phyloP scores from a whole-genome alignment of 2,329 filamentous ascomycete species.

The Pseudogymnoascus sp. region DNA sequence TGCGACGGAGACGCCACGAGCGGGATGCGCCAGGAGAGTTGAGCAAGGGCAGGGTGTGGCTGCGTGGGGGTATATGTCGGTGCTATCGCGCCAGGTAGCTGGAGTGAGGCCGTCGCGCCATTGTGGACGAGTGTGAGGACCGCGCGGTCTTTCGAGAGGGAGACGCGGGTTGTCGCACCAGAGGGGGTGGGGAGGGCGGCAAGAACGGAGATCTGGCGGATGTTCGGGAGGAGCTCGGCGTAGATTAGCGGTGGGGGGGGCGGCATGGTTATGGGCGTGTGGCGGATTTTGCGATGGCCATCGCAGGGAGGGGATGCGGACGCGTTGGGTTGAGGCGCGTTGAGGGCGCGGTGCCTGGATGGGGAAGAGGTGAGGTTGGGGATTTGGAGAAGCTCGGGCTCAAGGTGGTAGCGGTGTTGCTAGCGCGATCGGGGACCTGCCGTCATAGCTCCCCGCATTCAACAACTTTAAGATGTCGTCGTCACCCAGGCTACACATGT shows the following conservation, averaged over 20 bases:
- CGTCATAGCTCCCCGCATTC: conserved; percentile 9
- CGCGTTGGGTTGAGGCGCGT: neutral
- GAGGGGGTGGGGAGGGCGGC: conserved; percentile 40
- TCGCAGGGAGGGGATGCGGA: neutral
- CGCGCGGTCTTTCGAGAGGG: conserved; percentile 39
- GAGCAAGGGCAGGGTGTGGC: conserved; percentile 23
- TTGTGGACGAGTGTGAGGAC: conserved; percentile 44
- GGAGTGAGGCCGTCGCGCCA: conserved; percentile 31
- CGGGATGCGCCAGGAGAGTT: conserved; percentile 50
- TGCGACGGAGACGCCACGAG: conserved; percentile 19
- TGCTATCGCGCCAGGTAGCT: conserved; percentile 33
- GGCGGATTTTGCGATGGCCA: neutral
- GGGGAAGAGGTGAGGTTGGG: neutral
- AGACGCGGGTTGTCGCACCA: conserved; percentile 23
- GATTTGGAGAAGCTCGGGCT: neutral
- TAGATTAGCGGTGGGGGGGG: conserved; percentile 38
- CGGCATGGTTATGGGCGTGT: neutral
- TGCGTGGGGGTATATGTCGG: conserved; percentile 15
- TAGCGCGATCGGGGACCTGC: neutral
- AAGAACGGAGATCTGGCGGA: conserved; percentile 55
- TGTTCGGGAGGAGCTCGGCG: conserved; percentile 58
- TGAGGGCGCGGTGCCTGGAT: neutral
- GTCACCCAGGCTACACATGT: neutral
- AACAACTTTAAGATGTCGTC: neutral
- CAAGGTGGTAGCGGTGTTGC: neutral